Conservation (phyloP, 371 early-diverging fungal species). For the Amoeboaphelidium protococcarum region DNA sequence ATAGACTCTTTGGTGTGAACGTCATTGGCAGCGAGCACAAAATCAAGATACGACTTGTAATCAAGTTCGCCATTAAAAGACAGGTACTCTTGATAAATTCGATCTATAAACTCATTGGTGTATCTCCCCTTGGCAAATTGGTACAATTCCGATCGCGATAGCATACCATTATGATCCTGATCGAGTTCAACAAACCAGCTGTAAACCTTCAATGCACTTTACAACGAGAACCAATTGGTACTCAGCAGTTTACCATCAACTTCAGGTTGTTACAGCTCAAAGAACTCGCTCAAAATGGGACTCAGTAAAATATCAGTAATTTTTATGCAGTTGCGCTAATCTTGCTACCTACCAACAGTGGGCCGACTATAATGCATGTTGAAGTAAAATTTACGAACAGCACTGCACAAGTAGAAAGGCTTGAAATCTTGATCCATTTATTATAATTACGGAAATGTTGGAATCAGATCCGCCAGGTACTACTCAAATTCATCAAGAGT, state of each 20-base stretch:
- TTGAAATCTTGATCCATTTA: background rate
- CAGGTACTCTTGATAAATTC: background rate
- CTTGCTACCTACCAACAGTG: too few relatives aligned
- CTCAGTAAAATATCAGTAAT: conserved; percentile 7
- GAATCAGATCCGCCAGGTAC: background rate
- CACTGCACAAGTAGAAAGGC: background rate
- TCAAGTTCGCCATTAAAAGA: conserved; percentile 4
- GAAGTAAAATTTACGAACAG: background rate
- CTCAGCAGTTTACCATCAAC: background rate
- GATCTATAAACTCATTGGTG: background rate
- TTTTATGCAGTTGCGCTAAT: too few relatives aligned
- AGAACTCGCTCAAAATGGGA: conserved; percentile 19
- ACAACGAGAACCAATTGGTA: background rate
- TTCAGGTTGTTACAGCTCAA: conserved; percentile 18
- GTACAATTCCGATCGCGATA: background rate
- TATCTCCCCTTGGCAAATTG: background rate
- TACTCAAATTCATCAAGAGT: background rate
- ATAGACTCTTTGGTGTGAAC: conserved; percentile 14
- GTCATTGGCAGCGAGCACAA: conserved; percentile 20
- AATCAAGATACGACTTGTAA: conserved; percentile 17
- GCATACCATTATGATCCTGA: background rate
- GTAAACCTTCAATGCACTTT: background rate
- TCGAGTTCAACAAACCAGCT: background rate
- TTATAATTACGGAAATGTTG: background rate
- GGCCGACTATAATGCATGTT: background rate